These are phyloP conservation scores for Ascosphaera apis DNA, from an alignment of 2,329 filamentous ascomycete species.

Conservation along the genomic window DNA sequence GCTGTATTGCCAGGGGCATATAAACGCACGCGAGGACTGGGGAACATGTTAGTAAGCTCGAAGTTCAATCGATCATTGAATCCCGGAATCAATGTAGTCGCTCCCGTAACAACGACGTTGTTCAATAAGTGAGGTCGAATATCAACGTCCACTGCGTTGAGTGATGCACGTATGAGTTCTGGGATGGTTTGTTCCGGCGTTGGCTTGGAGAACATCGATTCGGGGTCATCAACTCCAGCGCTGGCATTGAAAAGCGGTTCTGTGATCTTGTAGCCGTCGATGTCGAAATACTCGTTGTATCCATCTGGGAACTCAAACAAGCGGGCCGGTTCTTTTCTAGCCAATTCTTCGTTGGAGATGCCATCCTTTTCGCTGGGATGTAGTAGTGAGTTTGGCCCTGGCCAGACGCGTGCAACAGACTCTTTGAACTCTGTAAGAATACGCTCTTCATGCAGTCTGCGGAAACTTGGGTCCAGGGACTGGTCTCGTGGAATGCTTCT, in stretches of 20 bases:
- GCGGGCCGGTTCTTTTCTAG: slow-evolving; percentile 49
- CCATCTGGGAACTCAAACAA: slow-evolving; percentile 96
- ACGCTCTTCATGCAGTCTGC: slow-evolving; percentile 69
- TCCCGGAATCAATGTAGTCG: slow-evolving; percentile 65
- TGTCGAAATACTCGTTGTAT: slow-evolving; percentile 82
- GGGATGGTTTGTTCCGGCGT: slow-evolving; percentile 61
- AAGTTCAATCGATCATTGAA: slow-evolving; percentile 77
- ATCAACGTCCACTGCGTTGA: slow-evolving; percentile 71
- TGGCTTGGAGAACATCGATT: slow-evolving; percentile 25
- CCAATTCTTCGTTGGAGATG: slow-evolving; percentile 48
- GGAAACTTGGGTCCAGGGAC: slow-evolving; percentile 45
- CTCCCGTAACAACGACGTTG: slow-evolving; percentile 85
- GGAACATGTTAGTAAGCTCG: slow-evolving; percentile 62
- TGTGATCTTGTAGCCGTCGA: slow-evolving; percentile 63
- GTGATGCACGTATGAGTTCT: slow-evolving; percentile 52
- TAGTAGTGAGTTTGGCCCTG: slow-evolving; percentile 46
- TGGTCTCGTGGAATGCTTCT: slow-evolving; percentile 40
- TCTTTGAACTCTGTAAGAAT: slow-evolving; percentile 94
- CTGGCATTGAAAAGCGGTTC: slow-evolving; percentile 83
- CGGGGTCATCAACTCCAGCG: slow-evolving; percentile 36
- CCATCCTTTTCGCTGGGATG: slow-evolving; percentile 26
- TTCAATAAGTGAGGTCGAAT: slow-evolving; percentile 58
- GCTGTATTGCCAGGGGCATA: slow-evolving; percentile 67
- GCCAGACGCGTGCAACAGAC: slow-evolving; percentile 85
- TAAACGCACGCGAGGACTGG: slow-evolving; percentile 66